These are phyloP conservation scores for Podospora sp. DNA, from an alignment of 495 filamentous ascomycete species.

Conservation along the genomic window DNA sequence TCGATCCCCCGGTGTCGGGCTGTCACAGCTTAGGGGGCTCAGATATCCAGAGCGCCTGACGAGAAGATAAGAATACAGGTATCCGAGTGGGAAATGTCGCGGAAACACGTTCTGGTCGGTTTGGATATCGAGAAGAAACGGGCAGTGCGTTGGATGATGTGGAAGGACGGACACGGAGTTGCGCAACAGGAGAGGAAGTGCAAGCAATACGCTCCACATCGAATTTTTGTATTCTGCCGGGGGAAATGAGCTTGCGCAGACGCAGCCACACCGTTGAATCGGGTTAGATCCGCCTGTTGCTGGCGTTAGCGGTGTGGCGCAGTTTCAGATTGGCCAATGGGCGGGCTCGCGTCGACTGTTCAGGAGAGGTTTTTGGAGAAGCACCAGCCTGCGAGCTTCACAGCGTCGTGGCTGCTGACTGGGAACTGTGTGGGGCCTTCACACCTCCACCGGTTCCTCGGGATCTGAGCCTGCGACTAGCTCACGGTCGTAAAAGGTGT, in stretches of 20 bases:
- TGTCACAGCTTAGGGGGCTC: slow-evolving; percentile 1
- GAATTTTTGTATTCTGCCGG: slow-evolving; percentile 20
- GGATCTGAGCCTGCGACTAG: background rate
- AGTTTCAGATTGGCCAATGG: slow-evolving; percentile 22
- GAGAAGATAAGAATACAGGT: background rate
- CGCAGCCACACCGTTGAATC: slow-evolving; percentile 2
- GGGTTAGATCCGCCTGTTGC: background rate
- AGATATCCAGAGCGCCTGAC: background rate
- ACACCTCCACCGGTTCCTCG: background rate
- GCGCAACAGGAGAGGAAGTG: slow-evolving; percentile 1
- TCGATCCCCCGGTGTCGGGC: background rate
- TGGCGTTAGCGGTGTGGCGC: background rate
- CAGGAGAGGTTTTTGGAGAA: background rate
- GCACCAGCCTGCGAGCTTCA: background rate
- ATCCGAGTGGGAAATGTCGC: background rate
- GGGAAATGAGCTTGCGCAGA: slow-evolving; percentile 10
- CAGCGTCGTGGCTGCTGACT: background rate
- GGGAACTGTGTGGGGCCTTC: background rate
- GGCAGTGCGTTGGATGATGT: background rate
- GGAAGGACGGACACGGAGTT: slow-evolving; percentile 10
- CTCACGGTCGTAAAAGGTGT: background rate
- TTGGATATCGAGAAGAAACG: background rate
- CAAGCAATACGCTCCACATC: slow-evolving; percentile 13
- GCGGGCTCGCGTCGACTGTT: background rate
- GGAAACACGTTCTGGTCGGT: background rate